Percentiles rank a stretch among this genome's conserved stretches.
These are phyloP conservation scores for Endogone sp. DNA, from an alignment of 192 early-diverging fungal species.

Conservation along the genomic window DNA sequence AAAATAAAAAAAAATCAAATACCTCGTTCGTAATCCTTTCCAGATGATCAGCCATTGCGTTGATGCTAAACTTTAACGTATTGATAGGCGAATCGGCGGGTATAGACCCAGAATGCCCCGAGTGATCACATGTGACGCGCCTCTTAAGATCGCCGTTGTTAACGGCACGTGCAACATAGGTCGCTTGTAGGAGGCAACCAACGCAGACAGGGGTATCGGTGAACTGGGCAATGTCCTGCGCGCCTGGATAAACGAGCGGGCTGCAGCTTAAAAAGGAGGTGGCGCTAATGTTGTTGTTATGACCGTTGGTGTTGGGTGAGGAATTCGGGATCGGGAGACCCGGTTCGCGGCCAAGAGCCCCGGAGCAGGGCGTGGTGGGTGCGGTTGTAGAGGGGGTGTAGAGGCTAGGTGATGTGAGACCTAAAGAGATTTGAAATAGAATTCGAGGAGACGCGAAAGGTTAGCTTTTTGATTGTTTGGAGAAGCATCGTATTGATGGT, in stretches of 20 bases:
- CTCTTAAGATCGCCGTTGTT: slow-evolving; percentile 38
- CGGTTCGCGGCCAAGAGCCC: background rate
- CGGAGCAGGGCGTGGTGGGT: background rate
- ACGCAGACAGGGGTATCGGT: slow-evolving; percentile 34
- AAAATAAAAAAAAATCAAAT: no score
- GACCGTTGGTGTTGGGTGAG: background rate
- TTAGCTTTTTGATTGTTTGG: no score
- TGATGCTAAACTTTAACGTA: slow-evolving; percentile 45
- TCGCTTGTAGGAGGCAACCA: slow-evolving; percentile 43
- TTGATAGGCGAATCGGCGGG: slow-evolving; percentile 26
- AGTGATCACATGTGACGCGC: slow-evolving; percentile 38
- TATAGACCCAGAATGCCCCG: slow-evolving; percentile 4
- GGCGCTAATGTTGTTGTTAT: background rate
- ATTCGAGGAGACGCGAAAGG: background rate
- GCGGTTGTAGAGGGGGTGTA: background rate
- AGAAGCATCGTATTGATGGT: no score
- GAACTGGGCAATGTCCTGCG: background rate
- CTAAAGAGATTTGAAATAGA: background rate
- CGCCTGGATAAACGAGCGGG: background rate
- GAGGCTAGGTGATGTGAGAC: background rate
- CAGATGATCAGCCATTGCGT: slow-evolving; percentile 60
- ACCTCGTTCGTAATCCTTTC: slow-evolving; percentile 40
- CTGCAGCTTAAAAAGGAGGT: background rate
- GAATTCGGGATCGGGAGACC: background rate
- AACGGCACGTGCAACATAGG: slow-evolving; percentile 40